Percentiles rank a stretch among this genome's conserved stretches.
phyloP scores from a whole-genome alignment of 805 yeast genomes.

The Nakazawaea sp. region DNA sequence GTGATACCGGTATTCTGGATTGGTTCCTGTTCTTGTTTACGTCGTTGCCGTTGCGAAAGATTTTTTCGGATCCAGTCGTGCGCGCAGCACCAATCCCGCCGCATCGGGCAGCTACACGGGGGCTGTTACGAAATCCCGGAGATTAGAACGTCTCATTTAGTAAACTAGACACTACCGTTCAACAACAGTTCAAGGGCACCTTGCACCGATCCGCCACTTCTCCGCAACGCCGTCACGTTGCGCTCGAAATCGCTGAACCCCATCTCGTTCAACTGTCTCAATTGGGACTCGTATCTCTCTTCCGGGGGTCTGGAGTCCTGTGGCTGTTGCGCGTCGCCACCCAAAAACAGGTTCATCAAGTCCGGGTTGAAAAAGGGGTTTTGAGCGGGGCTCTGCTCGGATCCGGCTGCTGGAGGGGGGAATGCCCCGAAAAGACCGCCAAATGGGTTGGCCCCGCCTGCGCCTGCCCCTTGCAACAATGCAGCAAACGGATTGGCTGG shows the following conservation, averaged over 20 bases:
- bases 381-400: slow-evolving; percentile 16
- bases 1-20: too few species aligned
- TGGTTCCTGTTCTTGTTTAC: too few species aligned
- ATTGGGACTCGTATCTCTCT: slow-evolving; percentile 64
- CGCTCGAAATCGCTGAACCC: slow-evolving; percentile 89
- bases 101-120: too few species aligned
- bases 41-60: too few species aligned
- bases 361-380: slow-evolving; percentile 44
- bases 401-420: slow-evolving; percentile 16
- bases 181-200: slow-evolving; percentile 90
- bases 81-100: too few species aligned
- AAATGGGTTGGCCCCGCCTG: slow-evolving; percentile 17
- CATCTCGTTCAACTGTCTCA: slow-evolving; percentile 73
- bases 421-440: slow-evolving; percentile 16
- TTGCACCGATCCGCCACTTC: slow-evolving; percentile 96
- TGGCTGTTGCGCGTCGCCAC: slow-evolving; percentile 67
- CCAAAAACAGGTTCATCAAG: slow-evolving; percentile 37
- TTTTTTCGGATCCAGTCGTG: too few species aligned
- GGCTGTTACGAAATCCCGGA: too few species aligned
- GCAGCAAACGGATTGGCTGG: slow-evolving; percentile 49
- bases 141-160: too few species aligned
- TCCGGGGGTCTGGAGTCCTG: slow-evolving; percentile 71
- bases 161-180: slow-evolving; percentile 52
- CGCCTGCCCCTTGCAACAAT: slow-evolving; percentile 22
- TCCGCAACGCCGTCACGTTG: slow-evolving; percentile 84